Conservation (phyloP, 257 asterid species). For the Sherardia arvensis region DNA sequence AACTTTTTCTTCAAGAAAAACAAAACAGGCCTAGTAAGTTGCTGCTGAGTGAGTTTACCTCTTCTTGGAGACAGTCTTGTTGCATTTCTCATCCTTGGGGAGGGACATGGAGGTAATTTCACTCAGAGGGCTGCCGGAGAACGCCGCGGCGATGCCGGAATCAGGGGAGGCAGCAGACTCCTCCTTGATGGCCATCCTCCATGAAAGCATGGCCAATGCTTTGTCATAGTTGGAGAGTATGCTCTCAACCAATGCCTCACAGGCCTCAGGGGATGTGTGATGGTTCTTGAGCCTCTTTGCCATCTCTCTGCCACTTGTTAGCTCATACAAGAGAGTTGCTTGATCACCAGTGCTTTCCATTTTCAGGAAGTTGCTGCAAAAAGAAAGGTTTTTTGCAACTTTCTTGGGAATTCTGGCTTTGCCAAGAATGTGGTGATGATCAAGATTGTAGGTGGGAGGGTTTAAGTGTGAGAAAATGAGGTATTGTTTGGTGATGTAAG, state of each 20-base stretch:
- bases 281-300: slow-evolving; percentile 52
- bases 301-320: slow-evolving; percentile 59
- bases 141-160: not conserved
- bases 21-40: not conserved
- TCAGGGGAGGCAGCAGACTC: slow-evolving; percentile 12
- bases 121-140: slow-evolving; percentile 27
- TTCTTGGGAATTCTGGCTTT: not conserved
- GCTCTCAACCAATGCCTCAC: slow-evolving; percentile 37
- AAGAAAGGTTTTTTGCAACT: not conserved
- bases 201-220: slow-evolving; percentile 42
- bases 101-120: slow-evolving; percentile 27
- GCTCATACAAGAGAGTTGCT: slow-evolving; percentile 26
- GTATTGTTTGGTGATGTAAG: slow-evolving; percentile 2
- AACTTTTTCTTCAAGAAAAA: not conserved
- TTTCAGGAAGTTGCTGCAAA: not conserved
- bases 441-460: not conserved
- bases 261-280: slow-evolving; percentile 14
- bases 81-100: slow-evolving; percentile 16
- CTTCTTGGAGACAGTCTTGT: slow-evolving; percentile 35
- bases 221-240: slow-evolving; percentile 53
- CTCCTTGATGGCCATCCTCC: slow-evolving; percentile 19
- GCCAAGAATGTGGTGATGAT: not conserved
- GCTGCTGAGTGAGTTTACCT: slow-evolving; percentile 7
- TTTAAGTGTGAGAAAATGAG: slow-evolving; percentile 3
- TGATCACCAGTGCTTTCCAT: slow-evolving; percentile 19